Percentiles rank a stretch among this genome's conserved stretches.
Conservation (phyloP, 345 rosid genomes). For the Gossypium bickii region DNA sequence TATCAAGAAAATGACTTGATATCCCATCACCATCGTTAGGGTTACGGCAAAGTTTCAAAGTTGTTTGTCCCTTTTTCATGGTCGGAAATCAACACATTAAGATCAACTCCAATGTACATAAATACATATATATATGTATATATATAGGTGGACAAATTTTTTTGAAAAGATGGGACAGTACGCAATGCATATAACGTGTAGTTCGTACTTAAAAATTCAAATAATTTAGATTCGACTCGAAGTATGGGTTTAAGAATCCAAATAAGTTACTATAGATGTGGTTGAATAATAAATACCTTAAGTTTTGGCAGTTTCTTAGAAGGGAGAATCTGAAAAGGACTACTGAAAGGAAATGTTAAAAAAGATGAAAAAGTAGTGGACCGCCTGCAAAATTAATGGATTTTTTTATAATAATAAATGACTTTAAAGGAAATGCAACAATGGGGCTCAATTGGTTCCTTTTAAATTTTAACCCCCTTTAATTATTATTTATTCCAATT, state of each 20-base stretch:
- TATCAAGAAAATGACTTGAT: conserved; percentile 14
- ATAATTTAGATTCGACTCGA: no score
- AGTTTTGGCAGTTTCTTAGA: background rate
- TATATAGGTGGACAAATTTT: no score
- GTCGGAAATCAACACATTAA: background rate
- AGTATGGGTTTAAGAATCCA: background rate
- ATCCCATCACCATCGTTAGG: conserved; percentile 1
- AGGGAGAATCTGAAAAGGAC: background rate
- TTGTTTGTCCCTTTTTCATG: background rate
- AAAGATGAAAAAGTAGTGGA: background rate
- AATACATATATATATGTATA: no score
- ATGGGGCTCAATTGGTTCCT: background rate
- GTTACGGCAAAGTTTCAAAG: background rate
- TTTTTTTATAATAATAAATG: background rate
- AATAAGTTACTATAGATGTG: background rate
- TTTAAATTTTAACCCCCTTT: background rate
- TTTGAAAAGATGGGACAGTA: no score
- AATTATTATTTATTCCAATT: background rate
- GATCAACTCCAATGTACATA: no score
- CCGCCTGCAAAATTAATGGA: background rate
- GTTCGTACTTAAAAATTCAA: no score
- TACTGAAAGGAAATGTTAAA: background rate
- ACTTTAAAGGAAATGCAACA: background rate
- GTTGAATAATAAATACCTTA: background rate
- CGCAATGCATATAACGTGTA: no score